phyloP scores from a whole-genome alignment of 331 rosid genomes.

The Cydonia oblonga region DNA sequence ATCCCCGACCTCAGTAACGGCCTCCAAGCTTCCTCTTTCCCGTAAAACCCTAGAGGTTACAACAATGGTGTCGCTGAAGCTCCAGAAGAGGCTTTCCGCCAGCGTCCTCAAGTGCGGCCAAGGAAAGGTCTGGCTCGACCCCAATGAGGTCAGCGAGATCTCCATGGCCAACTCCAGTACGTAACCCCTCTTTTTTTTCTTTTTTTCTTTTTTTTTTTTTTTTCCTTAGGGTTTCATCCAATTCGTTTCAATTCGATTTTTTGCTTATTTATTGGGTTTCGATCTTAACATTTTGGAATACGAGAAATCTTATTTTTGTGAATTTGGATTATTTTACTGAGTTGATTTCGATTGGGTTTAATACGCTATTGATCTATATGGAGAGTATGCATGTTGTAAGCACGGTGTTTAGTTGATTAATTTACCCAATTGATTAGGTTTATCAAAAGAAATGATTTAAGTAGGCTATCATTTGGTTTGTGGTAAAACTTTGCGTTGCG shows the following conservation, averaged over 20 bases:
- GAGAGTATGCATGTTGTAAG: neutral
- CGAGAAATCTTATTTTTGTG: neutral
- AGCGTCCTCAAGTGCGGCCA: slow-evolving; percentile 60
- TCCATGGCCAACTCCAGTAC: slow-evolving; percentile 52
- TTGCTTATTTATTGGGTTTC: neutral
- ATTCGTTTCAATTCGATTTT: neutral
- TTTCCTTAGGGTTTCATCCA: neutral
- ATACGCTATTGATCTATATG: no score
- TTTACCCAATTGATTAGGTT: neutral
- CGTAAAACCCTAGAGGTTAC: neutral
- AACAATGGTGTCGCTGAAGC: slow-evolving; percentile 54
- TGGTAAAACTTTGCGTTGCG: neutral
- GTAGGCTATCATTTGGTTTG: no score
- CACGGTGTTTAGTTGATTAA: neutral
- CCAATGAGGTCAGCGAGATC: slow-evolving; percentile 37
- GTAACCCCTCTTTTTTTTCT: neutral
- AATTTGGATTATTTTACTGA: neutral
- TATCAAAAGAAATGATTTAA: neutral
- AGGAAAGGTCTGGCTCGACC: slow-evolving; percentile 42
- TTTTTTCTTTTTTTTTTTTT: no score
- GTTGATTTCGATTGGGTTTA: neutral
- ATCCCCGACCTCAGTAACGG: neutral
- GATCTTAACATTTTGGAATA: neutral
- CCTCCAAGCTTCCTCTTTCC: neutral
- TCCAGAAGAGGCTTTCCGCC: slow-evolving; percentile 58